phyloP scores from a whole-genome alignment of 345 rosid species.

The Pugionium cornutum region DNA sequence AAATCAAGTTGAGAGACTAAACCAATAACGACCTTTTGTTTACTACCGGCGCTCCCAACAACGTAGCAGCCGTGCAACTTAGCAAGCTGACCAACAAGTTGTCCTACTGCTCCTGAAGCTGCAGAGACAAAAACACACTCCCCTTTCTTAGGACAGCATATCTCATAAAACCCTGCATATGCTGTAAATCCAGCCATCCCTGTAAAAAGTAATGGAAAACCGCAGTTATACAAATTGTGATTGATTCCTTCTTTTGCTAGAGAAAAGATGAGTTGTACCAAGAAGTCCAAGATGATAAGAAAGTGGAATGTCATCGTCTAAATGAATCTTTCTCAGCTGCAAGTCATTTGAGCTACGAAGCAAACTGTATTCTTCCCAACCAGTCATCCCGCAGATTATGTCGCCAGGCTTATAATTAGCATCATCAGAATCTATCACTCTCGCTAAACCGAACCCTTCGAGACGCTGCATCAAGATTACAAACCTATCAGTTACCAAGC shows the following conservation, averaged over 20 bases:
- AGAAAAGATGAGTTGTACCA: constrained; percentile 42
- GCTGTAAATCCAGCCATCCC: constrained; percentile 87
- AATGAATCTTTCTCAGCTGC: constrained; percentile 55
- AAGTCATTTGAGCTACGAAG: constrained; percentile 33
- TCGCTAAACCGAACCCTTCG: constrained; percentile 73
- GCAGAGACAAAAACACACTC: constrained; percentile 69
- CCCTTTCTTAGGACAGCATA: constrained; percentile 61
- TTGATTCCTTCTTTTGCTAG: too few species aligned
- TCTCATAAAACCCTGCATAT: constrained; percentile 64
- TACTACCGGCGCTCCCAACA: constrained; percentile 71
- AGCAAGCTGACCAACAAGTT: constrained; percentile 79
- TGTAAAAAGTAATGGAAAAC: constrained; percentile 33
- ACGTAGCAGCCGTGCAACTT: constrained; percentile 71
- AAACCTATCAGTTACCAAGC: too few species aligned
- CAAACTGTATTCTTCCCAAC: constrained; percentile 84
- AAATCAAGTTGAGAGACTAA: neutral
- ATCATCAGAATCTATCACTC: constrained; percentile 64
- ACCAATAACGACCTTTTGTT: constrained; percentile 43
- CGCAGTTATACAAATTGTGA: too few species aligned
- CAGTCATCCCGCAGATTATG: constrained; percentile 54
- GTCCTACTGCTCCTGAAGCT: constrained; percentile 77
- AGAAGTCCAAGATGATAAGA: constrained; percentile 77
- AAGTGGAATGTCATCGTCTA: constrained; percentile 52
- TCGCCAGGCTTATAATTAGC: constrained; percentile 58
- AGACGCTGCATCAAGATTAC: constrained; percentile 48